Base-by-base conservation (phyloP, 805 yeast species). In the Teunomyces cretensis region DNA sequence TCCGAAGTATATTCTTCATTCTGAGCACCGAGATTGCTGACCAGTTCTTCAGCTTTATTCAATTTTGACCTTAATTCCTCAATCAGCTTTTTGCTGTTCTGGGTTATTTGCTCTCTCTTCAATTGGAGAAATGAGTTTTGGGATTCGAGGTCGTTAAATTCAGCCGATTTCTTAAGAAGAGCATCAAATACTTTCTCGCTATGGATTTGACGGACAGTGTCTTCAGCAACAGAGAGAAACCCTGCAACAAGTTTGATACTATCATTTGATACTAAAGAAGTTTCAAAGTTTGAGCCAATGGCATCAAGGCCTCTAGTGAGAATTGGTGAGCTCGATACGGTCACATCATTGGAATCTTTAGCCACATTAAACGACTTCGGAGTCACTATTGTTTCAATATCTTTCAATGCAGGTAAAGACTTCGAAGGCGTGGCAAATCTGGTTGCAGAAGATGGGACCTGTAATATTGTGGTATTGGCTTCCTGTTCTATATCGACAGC, bases 291-390 rank as follows among this genome's bases (percentile, higher is more conserved):
- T 4, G 24, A n/a, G n/a, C 15, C 14, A 6, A 13, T 15, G 9
- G 12, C n/a, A 11, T 13, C 28, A 17, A 16, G 26, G 13, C 42
- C 42, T 17, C 22, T 22, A 12, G 17, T 30, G 16, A 39, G 15
- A 3, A 58, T 58, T 4, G 65, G 65, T 8, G 65, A 53, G 45
- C 61, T 52, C 6, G 53, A 46, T 9, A 53, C 57, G 2, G 41
- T 19, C 2, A 22, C 32, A n/a, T 43, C 45, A 8, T 50, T 45
- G n/a, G 42, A 30, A 46, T 71, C 76, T 48, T 56, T 64, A 14
- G 76, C 76, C 15, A 72, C 76, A 30, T 56, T 51, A 49, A 72
- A 71, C 7, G 67, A 54, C 40, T 70, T 71, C 1, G 76, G 76
- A 1, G 76, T 72, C 7, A 57, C 62, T 14, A 72, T 71, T 12